phyloP scores from a whole-genome alignment of 106 monocot genomes.

The Platanthera zijinensis region DNA sequence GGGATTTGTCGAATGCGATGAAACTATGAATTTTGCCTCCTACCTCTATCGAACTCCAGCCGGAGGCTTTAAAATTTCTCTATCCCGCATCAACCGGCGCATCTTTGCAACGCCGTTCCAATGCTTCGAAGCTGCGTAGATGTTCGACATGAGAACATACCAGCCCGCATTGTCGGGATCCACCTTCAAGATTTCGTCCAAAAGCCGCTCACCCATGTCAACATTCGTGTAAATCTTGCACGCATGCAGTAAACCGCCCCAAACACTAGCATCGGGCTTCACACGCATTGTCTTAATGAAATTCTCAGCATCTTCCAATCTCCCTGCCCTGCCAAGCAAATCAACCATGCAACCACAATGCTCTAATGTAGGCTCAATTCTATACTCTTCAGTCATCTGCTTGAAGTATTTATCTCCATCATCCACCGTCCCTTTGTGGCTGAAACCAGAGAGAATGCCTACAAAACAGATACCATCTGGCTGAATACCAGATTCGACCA shows the following conservation, averaged over 20 bases:
- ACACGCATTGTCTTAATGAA: constrained; percentile 23
- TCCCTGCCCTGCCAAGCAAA: constrained; percentile 46
- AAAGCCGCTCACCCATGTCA: constrained; percentile 22
- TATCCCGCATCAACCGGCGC: constrained; percentile 26
- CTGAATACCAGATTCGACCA: constrained; percentile 24
- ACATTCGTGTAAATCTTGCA: constrained; percentile 40
- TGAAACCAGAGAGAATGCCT: constrained; percentile 35
- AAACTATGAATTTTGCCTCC: constrained; percentile 22
- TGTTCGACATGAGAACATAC: constrained; percentile 43
- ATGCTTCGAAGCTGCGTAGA: constrained; percentile 23
- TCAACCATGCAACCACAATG: constrained; percentile 44
- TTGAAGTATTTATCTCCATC: constrained; percentile 25
- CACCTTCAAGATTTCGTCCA: constrained; percentile 16
- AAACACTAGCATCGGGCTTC: constrained; percentile 26
- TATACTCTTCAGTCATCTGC: constrained; percentile 27
- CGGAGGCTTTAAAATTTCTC: constrained; percentile 18
- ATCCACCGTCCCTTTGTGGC: constrained; percentile 33
- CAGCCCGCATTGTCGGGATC: constrained; percentile 32
- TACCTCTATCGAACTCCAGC: constrained; percentile 39
- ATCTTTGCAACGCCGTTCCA: constrained; percentile 36
- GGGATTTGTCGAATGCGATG: constrained; percentile 24
- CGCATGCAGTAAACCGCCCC: constrained; percentile 31
- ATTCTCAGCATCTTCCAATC: constrained; percentile 25
- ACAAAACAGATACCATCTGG: constrained; percentile 35
- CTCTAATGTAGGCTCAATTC: constrained; percentile 26